Conservation (phyloP, 139 green algal species). For the Chlamydomonas urium region DNA sequence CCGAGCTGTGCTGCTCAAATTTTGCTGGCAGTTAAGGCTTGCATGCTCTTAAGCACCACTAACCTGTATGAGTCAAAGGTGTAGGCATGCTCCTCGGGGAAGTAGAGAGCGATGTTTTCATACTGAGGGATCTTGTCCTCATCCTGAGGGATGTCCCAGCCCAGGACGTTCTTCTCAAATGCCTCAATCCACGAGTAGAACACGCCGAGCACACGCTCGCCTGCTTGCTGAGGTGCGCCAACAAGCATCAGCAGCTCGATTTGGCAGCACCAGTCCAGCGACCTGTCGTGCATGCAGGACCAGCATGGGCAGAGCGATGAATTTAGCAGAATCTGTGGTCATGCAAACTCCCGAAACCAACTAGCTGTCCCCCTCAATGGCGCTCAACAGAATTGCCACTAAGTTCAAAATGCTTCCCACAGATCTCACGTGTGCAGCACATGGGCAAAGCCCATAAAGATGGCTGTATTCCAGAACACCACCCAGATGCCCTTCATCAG, state of each 20-base stretch:
- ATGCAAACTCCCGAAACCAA: background rate
- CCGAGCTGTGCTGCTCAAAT: too few relatives aligned
- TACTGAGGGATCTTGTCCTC: conserved; percentile 37
- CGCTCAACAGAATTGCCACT: too few relatives aligned
- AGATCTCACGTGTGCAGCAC: conserved; percentile 8
- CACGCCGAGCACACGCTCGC: conserved; percentile 34
- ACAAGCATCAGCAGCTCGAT: conserved; percentile 57
- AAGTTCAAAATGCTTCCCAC: too few relatives aligned
- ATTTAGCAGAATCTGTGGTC: background rate
- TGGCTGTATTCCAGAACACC: conserved; percentile 17
- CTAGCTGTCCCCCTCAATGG: too few relatives aligned
- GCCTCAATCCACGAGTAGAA: conserved; percentile 45
- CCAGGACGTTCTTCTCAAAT: conserved; percentile 46
- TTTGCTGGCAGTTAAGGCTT: too few relatives aligned
- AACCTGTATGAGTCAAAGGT: conserved; percentile 48
- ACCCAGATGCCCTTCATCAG: conserved; percentile 42
- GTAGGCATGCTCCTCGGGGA: conserved; percentile 47
- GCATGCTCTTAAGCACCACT: too few relatives aligned
- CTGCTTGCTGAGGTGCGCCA: conserved; percentile 47
- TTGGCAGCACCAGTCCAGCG: conserved; percentile 52
- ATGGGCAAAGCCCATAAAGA: conserved; percentile 19
- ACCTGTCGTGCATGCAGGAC: conserved; percentile 15
- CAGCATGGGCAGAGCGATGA: background rate
- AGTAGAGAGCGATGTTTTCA: conserved; percentile 40
- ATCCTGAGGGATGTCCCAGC: conserved; percentile 47